Evolutionary conservation across 768 basidiomycete species (phyloP).

Genomic region (Gelatoporia subvermispora): DNA sequence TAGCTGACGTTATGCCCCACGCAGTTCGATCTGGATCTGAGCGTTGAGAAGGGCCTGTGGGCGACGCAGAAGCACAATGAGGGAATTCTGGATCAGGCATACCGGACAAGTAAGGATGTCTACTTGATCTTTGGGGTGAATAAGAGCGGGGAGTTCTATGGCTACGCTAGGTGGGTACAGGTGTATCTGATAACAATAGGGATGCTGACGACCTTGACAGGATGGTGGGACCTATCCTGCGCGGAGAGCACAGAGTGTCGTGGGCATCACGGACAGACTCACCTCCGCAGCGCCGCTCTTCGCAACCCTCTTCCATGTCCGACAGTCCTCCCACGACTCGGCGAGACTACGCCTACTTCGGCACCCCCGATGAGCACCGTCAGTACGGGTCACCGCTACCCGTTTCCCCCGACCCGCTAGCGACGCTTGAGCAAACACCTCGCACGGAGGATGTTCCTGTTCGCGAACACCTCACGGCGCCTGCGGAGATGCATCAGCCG

Average conservation of each 20-base stretch:
- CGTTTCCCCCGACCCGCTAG: slow-evolving; percentile 10
- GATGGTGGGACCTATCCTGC: slow-evolving; percentile 65
- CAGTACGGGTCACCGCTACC: slow-evolving; percentile 42
- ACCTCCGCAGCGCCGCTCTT: slow-evolving; percentile 20
- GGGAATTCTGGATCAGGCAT: slow-evolving; percentile 86
- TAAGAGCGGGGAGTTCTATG: slow-evolving; percentile 91
- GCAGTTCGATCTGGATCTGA: slow-evolving; percentile 75
- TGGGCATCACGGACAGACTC: slow-evolving; percentile 51
- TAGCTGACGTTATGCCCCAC: slow-evolving; percentile 1
- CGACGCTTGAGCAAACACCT: not conserved
- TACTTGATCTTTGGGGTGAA: slow-evolving; percentile 90
- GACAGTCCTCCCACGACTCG: slow-evolving; percentile 11
- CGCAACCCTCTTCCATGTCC: slow-evolving; percentile 11
- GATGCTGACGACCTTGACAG: slow-evolving; percentile 29
- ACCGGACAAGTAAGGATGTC: slow-evolving; percentile 84
- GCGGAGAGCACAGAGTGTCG: slow-evolving; percentile 43
- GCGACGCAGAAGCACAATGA: slow-evolving; percentile 94
- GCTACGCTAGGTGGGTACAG: slow-evolving; percentile 69
- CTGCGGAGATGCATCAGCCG: slow-evolving; percentile 42
- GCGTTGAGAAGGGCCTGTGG: slow-evolving; percentile 78
- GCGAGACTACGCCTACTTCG: slow-evolving; percentile 9
- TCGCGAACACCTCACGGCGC: slow-evolving; percentile 36
- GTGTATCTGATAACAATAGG: slow-evolving; percentile 2
- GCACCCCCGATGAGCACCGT: slow-evolving; percentile 36
- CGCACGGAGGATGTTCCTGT: not conserved